A percentile compares a stretch with the other conserved stretches of the same genome.
phyloP scores from a whole-genome alignment of 495 filamentous ascomycete species.

The Xylaria longipes region DNA sequence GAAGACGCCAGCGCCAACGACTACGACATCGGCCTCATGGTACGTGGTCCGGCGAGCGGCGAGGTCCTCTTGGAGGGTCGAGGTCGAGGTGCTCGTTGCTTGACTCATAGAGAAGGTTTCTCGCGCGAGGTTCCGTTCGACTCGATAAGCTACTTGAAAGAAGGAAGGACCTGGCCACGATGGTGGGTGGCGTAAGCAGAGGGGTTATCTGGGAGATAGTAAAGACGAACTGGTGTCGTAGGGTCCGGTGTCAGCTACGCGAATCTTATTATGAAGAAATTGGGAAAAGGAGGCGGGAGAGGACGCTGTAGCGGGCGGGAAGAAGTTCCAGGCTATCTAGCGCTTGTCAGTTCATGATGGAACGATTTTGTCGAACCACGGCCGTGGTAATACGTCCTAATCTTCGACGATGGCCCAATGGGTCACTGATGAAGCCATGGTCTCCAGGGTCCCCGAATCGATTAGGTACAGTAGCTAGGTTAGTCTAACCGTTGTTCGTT shows the following conservation, averaged over 20 bases:
- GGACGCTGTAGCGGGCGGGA: not conserved
- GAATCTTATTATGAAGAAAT: constrained; percentile 6
- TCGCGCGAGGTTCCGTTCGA: constrained; percentile 4
- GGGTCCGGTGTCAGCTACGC: not conserved
- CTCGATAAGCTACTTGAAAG: not conserved
- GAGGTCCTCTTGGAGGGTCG: constrained; percentile 42
- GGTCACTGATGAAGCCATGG: constrained; percentile 19
- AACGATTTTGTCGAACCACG: constrained; percentile 28
- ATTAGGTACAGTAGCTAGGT: constrained; percentile 14
- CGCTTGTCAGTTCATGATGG: constrained; percentile 30
- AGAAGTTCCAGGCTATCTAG: not conserved
- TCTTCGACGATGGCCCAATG: constrained; percentile 15
- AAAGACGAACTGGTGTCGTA: not conserved
- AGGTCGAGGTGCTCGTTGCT: constrained; percentile 26
- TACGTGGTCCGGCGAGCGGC: constrained; percentile 47
- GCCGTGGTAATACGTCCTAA: constrained; percentile 6
- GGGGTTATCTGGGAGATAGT: not conserved
- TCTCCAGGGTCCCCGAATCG: constrained; percentile 20
- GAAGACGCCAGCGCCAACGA: constrained; percentile 89
- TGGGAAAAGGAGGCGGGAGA: constrained; percentile 16
- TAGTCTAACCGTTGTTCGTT: constrained; percentile 11
- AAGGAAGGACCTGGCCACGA: not conserved
- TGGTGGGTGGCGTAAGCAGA: not conserved
- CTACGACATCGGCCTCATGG: constrained; percentile 75
- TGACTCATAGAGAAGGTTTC: constrained; percentile 36